A percentile compares a stretch with the other conserved stretches of the same genome.
Evolutionary conservation across 495 filamentous ascomycete genomes (phyloP).

Genomic region (Neurospora tetrasperma): DNA sequence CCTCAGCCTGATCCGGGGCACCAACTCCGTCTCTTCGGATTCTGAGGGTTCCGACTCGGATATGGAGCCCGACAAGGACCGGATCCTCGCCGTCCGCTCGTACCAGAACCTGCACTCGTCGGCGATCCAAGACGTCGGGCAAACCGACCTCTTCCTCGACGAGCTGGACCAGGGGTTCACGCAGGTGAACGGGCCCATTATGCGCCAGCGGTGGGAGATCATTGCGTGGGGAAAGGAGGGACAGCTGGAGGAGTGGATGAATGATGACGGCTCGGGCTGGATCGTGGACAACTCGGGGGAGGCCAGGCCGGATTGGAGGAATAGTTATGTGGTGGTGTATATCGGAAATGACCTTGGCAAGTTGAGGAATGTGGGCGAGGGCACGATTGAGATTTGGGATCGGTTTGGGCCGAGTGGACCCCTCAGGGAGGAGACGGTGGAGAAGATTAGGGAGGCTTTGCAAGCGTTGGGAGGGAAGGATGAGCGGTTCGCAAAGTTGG

Average conservation of each 20-base stretch:
- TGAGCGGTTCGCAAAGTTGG: not conserved
- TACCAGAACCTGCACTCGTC: not conserved
- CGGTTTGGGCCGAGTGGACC: not conserved
- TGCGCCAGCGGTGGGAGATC: constrained; percentile 1
- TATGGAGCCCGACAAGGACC: not conserved
- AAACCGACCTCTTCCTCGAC: not conserved
- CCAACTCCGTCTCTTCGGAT: not conserved
- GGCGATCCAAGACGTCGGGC: not conserved
- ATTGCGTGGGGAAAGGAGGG: constrained; percentile 10
- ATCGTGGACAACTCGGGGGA: constrained; percentile 8
- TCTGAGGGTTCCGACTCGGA: not conserved
- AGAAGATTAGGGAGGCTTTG: constrained; percentile 6
- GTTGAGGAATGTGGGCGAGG: not conserved
- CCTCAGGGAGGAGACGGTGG: constrained; percentile 2
- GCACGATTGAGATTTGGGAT: constrained; percentile 8
- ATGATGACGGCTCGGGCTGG: constrained; percentile 5
- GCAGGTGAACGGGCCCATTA: not conserved
- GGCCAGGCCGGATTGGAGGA: constrained; percentile 8
- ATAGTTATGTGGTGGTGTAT: constrained; percentile 10
- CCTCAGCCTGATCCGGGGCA: not conserved
- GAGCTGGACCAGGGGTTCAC: not conserved
- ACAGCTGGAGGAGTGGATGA: constrained; percentile 13
- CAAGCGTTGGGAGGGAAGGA: not conserved
- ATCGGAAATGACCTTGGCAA: not conserved
- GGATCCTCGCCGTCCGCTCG: not conserved